A percentile compares a stretch with the other conserved stretches of the same genome.
Conservation (phyloP, 176 grass and related monocot species). For the Pontederia paniculata region DNA sequence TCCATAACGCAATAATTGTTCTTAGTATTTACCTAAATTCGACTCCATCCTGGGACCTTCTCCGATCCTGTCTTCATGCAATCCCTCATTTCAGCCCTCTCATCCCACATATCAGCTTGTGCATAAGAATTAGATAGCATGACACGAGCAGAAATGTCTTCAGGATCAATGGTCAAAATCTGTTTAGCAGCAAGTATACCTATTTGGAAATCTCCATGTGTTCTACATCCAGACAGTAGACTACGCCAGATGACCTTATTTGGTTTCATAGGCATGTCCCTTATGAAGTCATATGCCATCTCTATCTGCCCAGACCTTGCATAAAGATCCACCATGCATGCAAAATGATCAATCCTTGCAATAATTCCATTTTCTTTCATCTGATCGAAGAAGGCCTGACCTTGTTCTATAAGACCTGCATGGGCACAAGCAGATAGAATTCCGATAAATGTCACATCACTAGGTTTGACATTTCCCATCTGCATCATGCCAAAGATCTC, state of each 20-base stretch:
- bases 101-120: slow-evolving; percentile 8
- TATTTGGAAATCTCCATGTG: background rate
- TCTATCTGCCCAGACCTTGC: slow-evolving; percentile 4
- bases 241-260: slow-evolving; percentile 11
- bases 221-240: slow-evolving; percentile 15
- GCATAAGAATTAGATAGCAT: slow-evolving; percentile 10
- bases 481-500: slow-evolving; percentile 12
- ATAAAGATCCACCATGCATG: slow-evolving; percentile 20
- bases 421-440: slow-evolving; percentile 16
- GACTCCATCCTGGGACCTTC: slow-evolving; percentile 14
- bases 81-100: background rate
- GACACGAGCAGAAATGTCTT: slow-evolving; percentile 6
- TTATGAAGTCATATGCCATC: slow-evolving; percentile 12
- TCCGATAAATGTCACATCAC: slow-evolving; percentile 14
- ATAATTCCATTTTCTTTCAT: slow-evolving; percentile 6
- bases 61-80: background rate
- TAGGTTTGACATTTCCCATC: slow-evolving; percentile 4
- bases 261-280: slow-evolving; percentile 9
- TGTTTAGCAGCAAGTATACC: slow-evolving; percentile 2
- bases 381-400: slow-evolving; percentile 6
- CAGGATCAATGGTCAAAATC: background rate
- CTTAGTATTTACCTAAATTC: background rate
- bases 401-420: slow-evolving; percentile 12
- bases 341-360: slow-evolving; percentile 15
- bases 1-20: background rate